phyloP scores from a whole-genome alignment of 768 basidiomycete genomes.

The Lactarius trivialis region DNA sequence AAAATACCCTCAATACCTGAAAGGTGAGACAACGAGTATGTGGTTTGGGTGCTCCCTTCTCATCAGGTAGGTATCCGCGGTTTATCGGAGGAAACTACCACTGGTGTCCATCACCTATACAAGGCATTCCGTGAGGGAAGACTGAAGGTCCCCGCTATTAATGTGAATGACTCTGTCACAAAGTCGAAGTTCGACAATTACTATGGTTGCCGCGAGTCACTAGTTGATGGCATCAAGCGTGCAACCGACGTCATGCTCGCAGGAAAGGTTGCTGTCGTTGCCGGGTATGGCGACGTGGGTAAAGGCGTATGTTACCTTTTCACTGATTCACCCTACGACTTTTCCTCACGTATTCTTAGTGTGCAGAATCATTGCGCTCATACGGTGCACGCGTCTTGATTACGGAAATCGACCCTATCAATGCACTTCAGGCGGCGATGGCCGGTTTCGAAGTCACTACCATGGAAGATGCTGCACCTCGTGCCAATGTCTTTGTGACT shows the following conservation, averaged over 20 bases:
- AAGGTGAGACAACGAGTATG: slow-evolving; percentile 39
- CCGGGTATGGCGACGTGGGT: slow-evolving; percentile 98
- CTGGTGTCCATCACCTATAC: slow-evolving; percentile 99
- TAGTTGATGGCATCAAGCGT: slow-evolving; percentile 99
- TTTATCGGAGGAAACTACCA: slow-evolving; percentile 98
- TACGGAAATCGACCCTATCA: slow-evolving; percentile 99
- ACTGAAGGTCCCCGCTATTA: slow-evolving; percentile 97
- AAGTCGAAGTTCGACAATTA: slow-evolving; percentile 99
- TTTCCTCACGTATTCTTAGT: slow-evolving; percentile 39
- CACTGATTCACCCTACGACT: background rate
- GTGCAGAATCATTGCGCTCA: slow-evolving; percentile 93
- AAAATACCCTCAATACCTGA: slow-evolving; percentile 87
- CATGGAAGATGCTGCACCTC: slow-evolving; percentile 94
- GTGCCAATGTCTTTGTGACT: slow-evolving; percentile 90
- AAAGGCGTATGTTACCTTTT: slow-evolving; percentile 76
- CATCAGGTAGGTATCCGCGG: slow-evolving; percentile 66
- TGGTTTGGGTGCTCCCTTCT: slow-evolving; percentile 11
- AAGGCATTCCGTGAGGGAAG: slow-evolving; percentile 94
- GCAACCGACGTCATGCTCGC: slow-evolving; percentile 99
- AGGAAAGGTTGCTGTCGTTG: slow-evolving; percentile 98
- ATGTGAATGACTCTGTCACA: slow-evolving; percentile 99
- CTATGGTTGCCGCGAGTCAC: slow-evolving; percentile 99
- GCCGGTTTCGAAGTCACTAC: slow-evolving; percentile 98
- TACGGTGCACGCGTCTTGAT: slow-evolving; percentile 95
- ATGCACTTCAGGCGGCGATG: slow-evolving; percentile 99